Conservation (phyloP, 176 grass and related monocot genomes). For the Rhipidocladum racemiflorum region DNA sequence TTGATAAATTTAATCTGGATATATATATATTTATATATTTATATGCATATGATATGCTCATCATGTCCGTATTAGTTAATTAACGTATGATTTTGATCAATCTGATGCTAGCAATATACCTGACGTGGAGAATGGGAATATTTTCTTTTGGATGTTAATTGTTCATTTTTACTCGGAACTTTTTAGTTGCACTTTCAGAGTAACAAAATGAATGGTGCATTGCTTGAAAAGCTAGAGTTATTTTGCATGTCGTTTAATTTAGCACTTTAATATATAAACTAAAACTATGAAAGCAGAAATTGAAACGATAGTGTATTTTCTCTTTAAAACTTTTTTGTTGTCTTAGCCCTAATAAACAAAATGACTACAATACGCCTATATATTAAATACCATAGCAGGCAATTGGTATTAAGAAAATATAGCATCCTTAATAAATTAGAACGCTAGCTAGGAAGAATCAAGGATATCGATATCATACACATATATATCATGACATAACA, state of each 20-base stretch:
- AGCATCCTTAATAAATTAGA: neutral
- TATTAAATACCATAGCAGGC: neutral
- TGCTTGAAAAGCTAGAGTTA: neutral
- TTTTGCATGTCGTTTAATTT: neutral
- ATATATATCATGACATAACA: neutral
- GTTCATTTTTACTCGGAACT: neutral
- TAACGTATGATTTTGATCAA: neutral
- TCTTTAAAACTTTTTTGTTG: neutral
- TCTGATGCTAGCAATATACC: neutral
- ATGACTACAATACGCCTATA: neutral
- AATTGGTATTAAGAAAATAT: neutral
- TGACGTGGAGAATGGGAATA: neutral
- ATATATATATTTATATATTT: too few species aligned
- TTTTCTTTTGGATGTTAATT: neutral
- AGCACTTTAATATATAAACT: neutral
- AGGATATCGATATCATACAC: neutral
- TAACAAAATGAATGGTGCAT: neutral
- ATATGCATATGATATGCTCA: too few species aligned
- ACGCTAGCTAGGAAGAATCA: neutral
- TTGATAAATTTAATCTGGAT: too few species aligned
- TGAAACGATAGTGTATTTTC: neutral
- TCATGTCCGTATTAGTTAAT: neutral
- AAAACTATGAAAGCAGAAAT: neutral
- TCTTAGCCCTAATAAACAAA: neutral
- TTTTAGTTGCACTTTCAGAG: neutral